Evolutionary conservation across 116 monocot genomes (phyloP).

Genomic region (Iris pallida): DNA sequence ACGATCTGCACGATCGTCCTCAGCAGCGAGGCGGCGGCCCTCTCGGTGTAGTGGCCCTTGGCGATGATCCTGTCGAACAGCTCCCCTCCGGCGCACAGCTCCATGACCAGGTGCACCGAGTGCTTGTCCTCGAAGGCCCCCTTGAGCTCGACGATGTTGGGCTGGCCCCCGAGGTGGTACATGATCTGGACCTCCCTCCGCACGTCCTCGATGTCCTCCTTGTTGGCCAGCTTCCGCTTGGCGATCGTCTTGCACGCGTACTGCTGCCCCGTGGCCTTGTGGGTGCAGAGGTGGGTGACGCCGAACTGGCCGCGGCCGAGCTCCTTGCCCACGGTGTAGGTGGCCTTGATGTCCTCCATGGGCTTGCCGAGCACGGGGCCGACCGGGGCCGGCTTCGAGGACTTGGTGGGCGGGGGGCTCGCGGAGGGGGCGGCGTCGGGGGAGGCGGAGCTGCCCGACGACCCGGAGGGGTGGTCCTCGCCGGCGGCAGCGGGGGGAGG

Average conservation of each 20-base stretch:
- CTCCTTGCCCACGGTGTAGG: slow-evolving; percentile 54
- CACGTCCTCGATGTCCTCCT: slow-evolving; percentile 53
- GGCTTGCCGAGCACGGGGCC: slow-evolving; percentile 19
- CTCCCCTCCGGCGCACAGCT: slow-evolving; percentile 64
- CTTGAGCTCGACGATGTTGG: slow-evolving; percentile 55
- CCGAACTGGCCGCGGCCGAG: slow-evolving; percentile 67
- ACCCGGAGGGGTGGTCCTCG: background rate
- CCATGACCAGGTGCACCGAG: slow-evolving; percentile 57
- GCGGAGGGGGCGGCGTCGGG: too few species aligned
- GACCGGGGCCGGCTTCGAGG: slow-evolving; percentile 5
- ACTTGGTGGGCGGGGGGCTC: background rate
- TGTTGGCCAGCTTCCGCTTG: slow-evolving; percentile 42
- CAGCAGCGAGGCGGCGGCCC: slow-evolving; percentile 39
- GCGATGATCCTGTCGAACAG: slow-evolving; percentile 51
- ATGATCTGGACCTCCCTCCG: slow-evolving; percentile 61
- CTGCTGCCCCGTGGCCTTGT: slow-evolving; percentile 35
- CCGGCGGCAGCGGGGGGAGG: background rate
- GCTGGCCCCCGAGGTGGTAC: slow-evolving; percentile 52
- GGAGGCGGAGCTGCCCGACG: too few species aligned
- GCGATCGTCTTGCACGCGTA: slow-evolving; percentile 63
- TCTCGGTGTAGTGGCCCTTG: slow-evolving; percentile 41
- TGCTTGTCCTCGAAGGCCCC: slow-evolving; percentile 61
- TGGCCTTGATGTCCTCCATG: slow-evolving; percentile 46
- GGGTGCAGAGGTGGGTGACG: slow-evolving; percentile 53
- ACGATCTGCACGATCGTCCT: slow-evolving; percentile 51